Evolutionary conservation across 495 filamentous ascomycete genomes (phyloP).

Genomic region (Stereocaulon alpinum): DNA sequence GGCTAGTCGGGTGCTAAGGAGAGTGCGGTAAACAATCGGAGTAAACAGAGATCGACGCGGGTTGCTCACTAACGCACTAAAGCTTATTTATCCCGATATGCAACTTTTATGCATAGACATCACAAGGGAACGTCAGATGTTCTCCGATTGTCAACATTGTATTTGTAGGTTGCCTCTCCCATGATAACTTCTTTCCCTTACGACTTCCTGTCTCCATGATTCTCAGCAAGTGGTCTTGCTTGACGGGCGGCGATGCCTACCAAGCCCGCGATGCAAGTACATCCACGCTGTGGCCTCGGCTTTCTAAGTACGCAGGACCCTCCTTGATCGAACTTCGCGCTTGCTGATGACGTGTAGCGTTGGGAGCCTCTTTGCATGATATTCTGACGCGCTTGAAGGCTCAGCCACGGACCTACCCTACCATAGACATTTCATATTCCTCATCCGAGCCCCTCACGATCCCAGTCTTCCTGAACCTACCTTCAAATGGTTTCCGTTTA

Average conservation of each 20-base stretch:
- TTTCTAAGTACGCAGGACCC: slow-evolving; percentile 52
- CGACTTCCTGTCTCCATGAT: not conserved
- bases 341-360: slow-evolving; percentile 39
- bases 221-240: not conserved
- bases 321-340: slow-evolving; percentile 1
- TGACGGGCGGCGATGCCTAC: slow-evolving; percentile 9
- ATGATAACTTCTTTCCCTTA: not conserved
- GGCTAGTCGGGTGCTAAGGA: not conserved
- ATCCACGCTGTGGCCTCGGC: slow-evolving; percentile 67
- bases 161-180: not conserved
- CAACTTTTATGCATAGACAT: not conserved
- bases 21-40: slow-evolving; percentile 6
- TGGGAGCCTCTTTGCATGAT: slow-evolving; percentile 85
- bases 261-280: slow-evolving; percentile 39
- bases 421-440: slow-evolving; percentile 71
- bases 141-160: not conserved
- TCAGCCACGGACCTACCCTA: slow-evolving; percentile 68
- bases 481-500: slow-evolving; percentile 75
- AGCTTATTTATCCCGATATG: slow-evolving; percentile 1
- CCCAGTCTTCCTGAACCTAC: slow-evolving; percentile 62
- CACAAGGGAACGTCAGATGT: slow-evolving; percentile 7
- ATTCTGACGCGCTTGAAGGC: slow-evolving; percentile 75
- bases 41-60: slow-evolving; percentile 13
- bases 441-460: slow-evolving; percentile 55
- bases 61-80: not conserved